Base-by-base conservation (phyloP, 169 alveolate species). In the Babesia sp. region DNA sequence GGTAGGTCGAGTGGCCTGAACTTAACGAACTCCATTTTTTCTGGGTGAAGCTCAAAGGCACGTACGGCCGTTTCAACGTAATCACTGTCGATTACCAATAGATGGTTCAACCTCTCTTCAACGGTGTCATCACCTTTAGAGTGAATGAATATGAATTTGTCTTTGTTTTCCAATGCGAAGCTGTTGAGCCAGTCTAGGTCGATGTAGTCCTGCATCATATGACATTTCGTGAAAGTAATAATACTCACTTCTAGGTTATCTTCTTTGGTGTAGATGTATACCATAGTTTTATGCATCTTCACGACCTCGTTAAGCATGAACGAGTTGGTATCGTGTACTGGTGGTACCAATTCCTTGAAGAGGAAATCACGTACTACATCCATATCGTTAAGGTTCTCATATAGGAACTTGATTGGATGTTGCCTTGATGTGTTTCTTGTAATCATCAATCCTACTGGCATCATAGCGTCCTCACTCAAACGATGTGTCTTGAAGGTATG, bases 71-170 rank as follows among this genome's bases (percentile, higher is more conserved):
- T 68, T 7, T 77, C 66, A 41, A 61, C 81, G 75, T 77, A 77
- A 26, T 77, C 86, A 14, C 66, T 28, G 68, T 77, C 86, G 22
- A 77, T 77, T 26, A 57, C 73, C 46, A 77, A 37, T 14, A 77
- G 58, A 33, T 42, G 60, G 59, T 77, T 77, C 63, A 77, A 45
- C 29, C 71, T 36, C 16, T 41, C 44, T 34, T 77, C 86, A 33
- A 77, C 81, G 28, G 71, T n/a, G n/a, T 66, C 76, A 31, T 71
- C 71, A 58, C 86, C 86, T 68, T 77, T 77, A 14, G 86, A 77
- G 81, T 77, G 86, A 7, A 77, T 55, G 57, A 77, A 77, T 14
- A 77, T 37, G 54, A 77, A 67, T 22, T 46, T 66, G 54, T 77
- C 86, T 71, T 39, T 42, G 58, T 77, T 79, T 54, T 64, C 50